Evolutionary conservation across 2,329 filamentous ascomycete species (phyloP).

Genomic region (Chalara sp.): DNA sequence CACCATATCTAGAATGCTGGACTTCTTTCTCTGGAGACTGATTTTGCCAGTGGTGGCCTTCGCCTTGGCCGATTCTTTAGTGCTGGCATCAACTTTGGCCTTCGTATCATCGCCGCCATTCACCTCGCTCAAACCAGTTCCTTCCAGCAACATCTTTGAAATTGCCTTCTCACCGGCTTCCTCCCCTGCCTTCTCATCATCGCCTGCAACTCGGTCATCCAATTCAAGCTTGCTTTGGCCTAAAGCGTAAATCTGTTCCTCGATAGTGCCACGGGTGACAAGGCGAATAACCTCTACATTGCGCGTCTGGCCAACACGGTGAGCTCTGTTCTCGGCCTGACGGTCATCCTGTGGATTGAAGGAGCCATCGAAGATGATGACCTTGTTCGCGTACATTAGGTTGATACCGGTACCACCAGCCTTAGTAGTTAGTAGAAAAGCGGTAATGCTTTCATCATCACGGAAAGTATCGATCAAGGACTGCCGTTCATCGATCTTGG

Average conservation of each 20-base stretch:
- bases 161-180: slow-evolving; percentile 21
- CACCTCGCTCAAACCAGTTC: slow-evolving; percentile 8
- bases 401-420: slow-evolving; percentile 98
- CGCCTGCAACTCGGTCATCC: slow-evolving; percentile 65
- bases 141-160: slow-evolving; percentile 23
- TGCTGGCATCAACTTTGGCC: slow-evolving; percentile 5
- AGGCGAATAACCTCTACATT: slow-evolving; percentile 87
- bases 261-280: slow-evolving; percentile 74
- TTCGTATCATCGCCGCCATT: slow-evolving; percentile 1
- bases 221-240: slow-evolving; percentile 91
- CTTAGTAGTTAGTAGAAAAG: slow-evolving; percentile 89
- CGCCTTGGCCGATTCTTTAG: slow-evolving; percentile 1
- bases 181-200: slow-evolving; percentile 31
- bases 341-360: slow-evolving; percentile 98
- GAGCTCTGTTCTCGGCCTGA: slow-evolving; percentile 95
- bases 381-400: slow-evolving; percentile 90
- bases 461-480: slow-evolving; percentile 85
- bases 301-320: slow-evolving; percentile 84
- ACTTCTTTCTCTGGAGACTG: background rate
- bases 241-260: slow-evolving; percentile 87
- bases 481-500: slow-evolving; percentile 76
- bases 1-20: background rate
- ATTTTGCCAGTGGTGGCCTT: background rate
- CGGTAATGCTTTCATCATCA: slow-evolving; percentile 66
- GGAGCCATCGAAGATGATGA: slow-evolving; percentile 93